Evolutionary conservation across 345 rosid genomes (phyloP).

Genomic region (Physaria fendleri): DNA sequence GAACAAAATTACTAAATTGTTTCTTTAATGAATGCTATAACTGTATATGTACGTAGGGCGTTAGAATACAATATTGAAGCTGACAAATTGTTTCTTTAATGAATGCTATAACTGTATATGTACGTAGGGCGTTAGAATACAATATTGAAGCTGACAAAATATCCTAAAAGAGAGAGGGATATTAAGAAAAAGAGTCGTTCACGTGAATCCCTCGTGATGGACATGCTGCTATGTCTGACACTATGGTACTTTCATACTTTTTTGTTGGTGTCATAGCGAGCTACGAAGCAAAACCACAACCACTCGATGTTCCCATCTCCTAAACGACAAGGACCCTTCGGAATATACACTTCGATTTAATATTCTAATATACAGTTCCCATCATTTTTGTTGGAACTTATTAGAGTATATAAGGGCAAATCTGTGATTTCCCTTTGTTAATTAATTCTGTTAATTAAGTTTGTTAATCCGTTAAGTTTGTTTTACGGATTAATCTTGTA

Average conservation of each 20-base stretch:
- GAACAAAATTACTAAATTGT: not conserved
- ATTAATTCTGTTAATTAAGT: too few relatives aligned
- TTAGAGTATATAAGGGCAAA: too few relatives aligned
- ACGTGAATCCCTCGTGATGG: constrained; percentile 42
- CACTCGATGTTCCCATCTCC: constrained; percentile 25
- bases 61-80: constrained; percentile 14
- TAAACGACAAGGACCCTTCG: constrained; percentile 29
- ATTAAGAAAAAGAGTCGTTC: constrained; percentile 29
- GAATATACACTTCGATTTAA: constrained; percentile 4
- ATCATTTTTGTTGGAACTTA: too few relatives aligned
- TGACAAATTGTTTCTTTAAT: too few relatives aligned
- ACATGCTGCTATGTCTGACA: constrained; percentile 49
- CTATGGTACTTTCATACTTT: constrained; percentile 15
- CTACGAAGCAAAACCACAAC: constrained; percentile 36
- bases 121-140: constrained; percentile 21
- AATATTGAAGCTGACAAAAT: too few relatives aligned
- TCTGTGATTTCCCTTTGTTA: too few relatives aligned
- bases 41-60: not conserved
- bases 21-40: not conserved
- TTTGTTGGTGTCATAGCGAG: constrained; percentile 3
- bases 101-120: too few relatives aligned
- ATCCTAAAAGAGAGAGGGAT: constrained; percentile 1
- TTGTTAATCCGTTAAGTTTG: too few relatives aligned
- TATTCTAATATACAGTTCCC: too few relatives aligned
- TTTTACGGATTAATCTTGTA: too few relatives aligned